A percentile compares a stretch with the other conserved stretches of the same genome.
Evolutionary conservation across 2,329 filamentous ascomycete species (phyloP).

Genomic region (Curvularia spicifera): DNA sequence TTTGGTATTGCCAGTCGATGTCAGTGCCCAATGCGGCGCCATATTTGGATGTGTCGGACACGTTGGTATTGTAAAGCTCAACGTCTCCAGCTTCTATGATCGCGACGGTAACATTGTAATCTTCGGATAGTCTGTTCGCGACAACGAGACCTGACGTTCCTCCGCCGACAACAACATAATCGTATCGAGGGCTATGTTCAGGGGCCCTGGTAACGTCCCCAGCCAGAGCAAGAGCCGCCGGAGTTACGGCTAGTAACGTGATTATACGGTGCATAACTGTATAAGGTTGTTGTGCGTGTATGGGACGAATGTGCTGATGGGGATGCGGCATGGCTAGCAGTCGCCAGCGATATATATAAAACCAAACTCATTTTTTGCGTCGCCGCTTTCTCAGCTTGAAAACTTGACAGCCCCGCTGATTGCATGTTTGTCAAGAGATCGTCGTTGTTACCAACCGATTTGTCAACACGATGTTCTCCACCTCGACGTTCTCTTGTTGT

Average conservation of each 20-base stretch:
- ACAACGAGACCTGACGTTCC: constrained; percentile 6
- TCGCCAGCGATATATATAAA: not conserved
- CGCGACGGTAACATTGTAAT: constrained; percentile 1
- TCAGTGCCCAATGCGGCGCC: not conserved
- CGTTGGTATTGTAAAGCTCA: constrained; percentile 3
- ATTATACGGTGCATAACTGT: not conserved
- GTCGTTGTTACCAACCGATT: not conserved
- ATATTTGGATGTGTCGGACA: constrained; percentile 4
- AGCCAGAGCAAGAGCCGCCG: constrained; percentile 1
- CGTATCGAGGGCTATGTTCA: not conserved
- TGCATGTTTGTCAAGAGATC: not conserved
- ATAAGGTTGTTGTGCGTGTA: not conserved
- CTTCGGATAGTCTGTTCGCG: constrained; percentile 2
- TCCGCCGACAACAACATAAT: constrained; percentile 1
- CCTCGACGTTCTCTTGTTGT: not conserved
- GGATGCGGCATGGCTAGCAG: not conserved
- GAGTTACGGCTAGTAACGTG: not conserved
- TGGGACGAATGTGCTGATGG: not conserved
- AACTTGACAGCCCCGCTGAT: not conserved
- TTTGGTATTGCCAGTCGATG: constrained; percentile 6
- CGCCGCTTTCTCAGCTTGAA: not conserved
- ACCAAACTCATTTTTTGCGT: no score
- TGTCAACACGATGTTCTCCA: not conserved
- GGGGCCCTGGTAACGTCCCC: not conserved
- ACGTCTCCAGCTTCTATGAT: constrained; percentile 5